phyloP scores from a whole-genome alignment of 2,329 filamentous ascomycete species.

The Exophiala dermatitidis region DNA sequence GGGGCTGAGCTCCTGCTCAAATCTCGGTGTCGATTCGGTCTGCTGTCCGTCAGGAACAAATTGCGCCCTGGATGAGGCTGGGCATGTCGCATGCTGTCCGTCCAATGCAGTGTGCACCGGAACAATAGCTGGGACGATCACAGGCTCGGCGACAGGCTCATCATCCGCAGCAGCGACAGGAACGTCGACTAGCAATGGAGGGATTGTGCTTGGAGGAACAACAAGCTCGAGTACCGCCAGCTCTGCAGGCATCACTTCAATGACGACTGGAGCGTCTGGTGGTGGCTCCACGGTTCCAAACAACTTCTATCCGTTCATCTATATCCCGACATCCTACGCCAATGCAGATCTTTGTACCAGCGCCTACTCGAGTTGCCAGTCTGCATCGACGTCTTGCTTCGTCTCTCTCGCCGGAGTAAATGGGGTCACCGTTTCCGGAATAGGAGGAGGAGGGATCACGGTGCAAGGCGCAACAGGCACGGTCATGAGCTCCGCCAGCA shows the following conservation, averaged over 20 bases:
- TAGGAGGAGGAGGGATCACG: slow-evolving; percentile 39
- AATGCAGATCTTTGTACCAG: slow-evolving; percentile 47
- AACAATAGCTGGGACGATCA: slow-evolving; percentile 33
- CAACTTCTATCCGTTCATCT: slow-evolving; percentile 46
- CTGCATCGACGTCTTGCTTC: slow-evolving; percentile 41
- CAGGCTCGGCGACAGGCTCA: not conserved
- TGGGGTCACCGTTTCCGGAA: slow-evolving; percentile 46
- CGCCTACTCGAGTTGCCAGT: slow-evolving; percentile 48
- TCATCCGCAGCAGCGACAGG: slow-evolving; percentile 1
- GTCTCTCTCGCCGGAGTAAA: slow-evolving; percentile 43
- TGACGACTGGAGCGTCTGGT: slow-evolving; percentile 34
- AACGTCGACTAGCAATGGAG: slow-evolving; percentile 23
- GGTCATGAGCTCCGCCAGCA: slow-evolving; percentile 35
- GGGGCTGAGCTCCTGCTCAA: slow-evolving; percentile 47
- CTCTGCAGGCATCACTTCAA: slow-evolving; percentile 30
- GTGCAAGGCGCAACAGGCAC: slow-evolving; percentile 40
- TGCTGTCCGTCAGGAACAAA: slow-evolving; percentile 50
- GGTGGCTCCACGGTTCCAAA: slow-evolving; percentile 33
- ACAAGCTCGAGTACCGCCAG: slow-evolving; percentile 23
- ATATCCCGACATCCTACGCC: slow-evolving; percentile 48
- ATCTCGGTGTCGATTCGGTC: slow-evolving; percentile 46
- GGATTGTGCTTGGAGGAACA: slow-evolving; percentile 22
- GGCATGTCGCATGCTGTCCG: slow-evolving; percentile 57
- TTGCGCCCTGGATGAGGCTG: slow-evolving; percentile 50
- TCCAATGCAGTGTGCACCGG: slow-evolving; percentile 53